phyloP scores from a whole-genome alignment of 1,284 basidiomycete species.

The Cutaneotrichosporon sp. region DNA sequence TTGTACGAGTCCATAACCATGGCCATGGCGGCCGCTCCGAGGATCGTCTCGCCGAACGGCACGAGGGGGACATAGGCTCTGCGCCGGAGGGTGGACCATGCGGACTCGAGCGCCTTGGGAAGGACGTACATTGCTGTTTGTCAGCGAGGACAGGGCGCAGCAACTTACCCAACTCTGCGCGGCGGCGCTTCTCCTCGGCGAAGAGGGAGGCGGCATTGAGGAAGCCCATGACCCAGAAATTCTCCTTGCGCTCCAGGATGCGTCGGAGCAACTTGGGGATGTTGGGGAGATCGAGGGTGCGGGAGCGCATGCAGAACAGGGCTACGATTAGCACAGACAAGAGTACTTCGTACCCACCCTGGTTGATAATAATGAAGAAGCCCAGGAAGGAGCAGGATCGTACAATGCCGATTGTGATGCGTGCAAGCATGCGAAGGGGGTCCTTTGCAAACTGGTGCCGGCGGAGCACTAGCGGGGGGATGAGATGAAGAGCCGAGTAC shows the following conservation, averaged over 20 bases:
- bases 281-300: conserved; percentile 49
- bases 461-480: conserved; percentile 77
- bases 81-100: conserved; percentile 73
- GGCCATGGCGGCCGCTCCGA: conserved; percentile 72
- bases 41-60: conserved; percentile 61
- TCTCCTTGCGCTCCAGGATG: conserved; percentile 61
- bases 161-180: conserved; percentile 43
- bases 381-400: conserved; percentile 86
- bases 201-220: conserved; percentile 72
- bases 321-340: too few species aligned
- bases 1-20: conserved; percentile 78
- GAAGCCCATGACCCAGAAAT: conserved; percentile 74
- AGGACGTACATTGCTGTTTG: conserved; percentile 79
- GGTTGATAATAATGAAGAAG: conserved; percentile 77
- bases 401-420: conserved; percentile 66
- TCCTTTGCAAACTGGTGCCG: conserved; percentile 50
- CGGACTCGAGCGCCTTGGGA: conserved; percentile 83
- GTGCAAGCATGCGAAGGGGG: conserved; percentile 61
- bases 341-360: too few species aligned
- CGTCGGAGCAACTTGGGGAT: conserved; percentile 52
- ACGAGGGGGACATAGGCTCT: conserved; percentile 68
- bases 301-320: conserved; percentile 61
- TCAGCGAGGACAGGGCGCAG: too few species aligned
- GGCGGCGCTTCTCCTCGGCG: conserved; percentile 66
- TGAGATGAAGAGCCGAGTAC: conserved; percentile 85